Percentiles rank a stretch among this genome's conserved stretches.
Evolutionary conservation across 1,284 basidiomycete genomes (phyloP).

Genomic region (Ganoderma lucidum): DNA sequence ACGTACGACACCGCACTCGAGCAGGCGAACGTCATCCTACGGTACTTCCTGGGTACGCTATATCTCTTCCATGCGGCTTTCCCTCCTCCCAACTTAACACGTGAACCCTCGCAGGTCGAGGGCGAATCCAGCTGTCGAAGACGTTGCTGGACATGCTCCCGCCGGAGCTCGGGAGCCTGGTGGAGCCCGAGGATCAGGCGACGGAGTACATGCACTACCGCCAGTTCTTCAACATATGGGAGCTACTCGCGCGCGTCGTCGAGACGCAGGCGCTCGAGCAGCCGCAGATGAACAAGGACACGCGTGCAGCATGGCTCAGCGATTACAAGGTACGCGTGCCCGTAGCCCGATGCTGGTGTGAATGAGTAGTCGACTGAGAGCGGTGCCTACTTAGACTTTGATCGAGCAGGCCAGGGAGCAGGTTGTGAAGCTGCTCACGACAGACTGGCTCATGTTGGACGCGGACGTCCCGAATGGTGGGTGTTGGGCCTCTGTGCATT

Average conservation of each 20-base stretch:
- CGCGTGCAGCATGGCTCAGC: constrained; percentile 64
- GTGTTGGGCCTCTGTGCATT: constrained; percentile 27
- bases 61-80: neutral
- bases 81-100: neutral
- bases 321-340: constrained; percentile 61
- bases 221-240: constrained; percentile 79
- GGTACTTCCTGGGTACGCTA: constrained; percentile 85
- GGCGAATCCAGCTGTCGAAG: constrained; percentile 77
- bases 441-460: constrained; percentile 76
- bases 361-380: neutral
- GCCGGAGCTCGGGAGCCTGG: constrained; percentile 63
- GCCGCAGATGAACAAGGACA: constrained; percentile 64
- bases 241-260: constrained; percentile 61
- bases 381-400: constrained; percentile 50
- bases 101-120: constrained; percentile 58
- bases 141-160: constrained; percentile 74
- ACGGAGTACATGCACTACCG: constrained; percentile 78
- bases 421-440: constrained; percentile 72
- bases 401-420: constrained; percentile 67
- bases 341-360: neutral
- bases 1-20: constrained; percentile 84
- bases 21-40: constrained; percentile 85
- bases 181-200: constrained; percentile 66
- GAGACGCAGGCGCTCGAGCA: constrained; percentile 64
- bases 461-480: constrained; percentile 52